Evolutionary conservation across 2,329 filamentous ascomycete species (phyloP).

Genomic region (Fusarium solani-melongenae): DNA sequence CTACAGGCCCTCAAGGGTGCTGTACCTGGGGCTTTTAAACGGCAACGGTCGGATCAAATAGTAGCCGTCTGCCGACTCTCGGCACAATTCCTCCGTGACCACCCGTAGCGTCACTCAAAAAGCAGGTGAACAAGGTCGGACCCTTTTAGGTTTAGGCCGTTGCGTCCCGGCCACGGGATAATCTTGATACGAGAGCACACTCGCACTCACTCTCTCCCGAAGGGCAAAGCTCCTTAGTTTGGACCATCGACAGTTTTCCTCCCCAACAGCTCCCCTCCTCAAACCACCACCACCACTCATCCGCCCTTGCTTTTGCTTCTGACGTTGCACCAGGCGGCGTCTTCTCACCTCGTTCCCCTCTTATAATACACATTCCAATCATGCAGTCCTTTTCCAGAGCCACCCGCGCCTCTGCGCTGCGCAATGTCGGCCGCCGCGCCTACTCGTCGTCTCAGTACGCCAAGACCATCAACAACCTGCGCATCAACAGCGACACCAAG

Average conservation of each 20-base stretch:
- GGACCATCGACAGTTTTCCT: conserved; percentile 43
- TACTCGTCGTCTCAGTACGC: conserved; percentile 83
- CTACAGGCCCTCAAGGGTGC: neutral
- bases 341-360: conserved; percentile 13
- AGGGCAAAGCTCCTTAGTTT: conserved; percentile 35
- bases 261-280: conserved; percentile 29
- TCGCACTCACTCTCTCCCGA: conserved; percentile 22
- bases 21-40: neutral
- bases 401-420: conserved; percentile 76
- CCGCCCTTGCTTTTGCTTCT: conserved; percentile 13
- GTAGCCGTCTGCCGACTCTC: conserved; percentile 31
- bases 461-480: conserved; percentile 83
- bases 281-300: neutral
- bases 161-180: conserved; percentile 44
- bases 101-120: conserved; percentile 40
- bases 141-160: conserved; percentile 40
- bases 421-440: conserved; percentile 72
- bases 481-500: conserved; percentile 93
- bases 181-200: conserved; percentile 41
- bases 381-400: conserved; percentile 89
- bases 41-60: conserved; percentile 41
- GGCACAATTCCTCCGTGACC: conserved; percentile 43
- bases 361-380: conserved; percentile 48
- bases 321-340: conserved; percentile 30
- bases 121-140: conserved; percentile 26